A percentile compares a stretch with the other conserved stretches of the same genome.
Conservation (phyloP, 495 filamentous ascomycete genomes). For the Antarctomyces pellizariae region DNA sequence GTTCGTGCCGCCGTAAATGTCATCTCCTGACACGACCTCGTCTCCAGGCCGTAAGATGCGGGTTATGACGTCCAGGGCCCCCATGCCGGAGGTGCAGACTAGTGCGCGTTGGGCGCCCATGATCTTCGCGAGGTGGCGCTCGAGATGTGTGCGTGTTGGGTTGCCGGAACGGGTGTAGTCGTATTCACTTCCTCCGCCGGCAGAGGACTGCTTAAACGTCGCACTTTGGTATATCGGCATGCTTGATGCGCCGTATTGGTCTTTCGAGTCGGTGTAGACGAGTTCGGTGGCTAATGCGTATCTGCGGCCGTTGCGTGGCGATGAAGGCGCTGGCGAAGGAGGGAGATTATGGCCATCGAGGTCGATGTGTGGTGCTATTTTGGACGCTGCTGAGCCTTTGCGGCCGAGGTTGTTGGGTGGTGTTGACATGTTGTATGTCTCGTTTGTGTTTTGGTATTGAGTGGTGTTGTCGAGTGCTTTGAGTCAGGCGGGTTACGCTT, state of each 20-base stretch:
- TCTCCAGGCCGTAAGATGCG: conserved; percentile 79
- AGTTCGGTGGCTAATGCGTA: conserved; percentile 91
- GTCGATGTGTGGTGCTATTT: conserved; percentile 52
- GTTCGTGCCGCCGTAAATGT: conserved; percentile 91
- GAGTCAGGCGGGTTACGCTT: too few relatives aligned
- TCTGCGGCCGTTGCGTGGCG: conserved; percentile 51
- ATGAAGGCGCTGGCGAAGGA: conserved; percentile 85
- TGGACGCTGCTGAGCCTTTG: too few relatives aligned
- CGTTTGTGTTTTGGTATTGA: too few relatives aligned
- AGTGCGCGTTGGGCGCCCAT: conserved; percentile 84
- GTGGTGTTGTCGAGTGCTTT: too few relatives aligned
- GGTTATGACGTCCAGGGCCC: conserved; percentile 90
- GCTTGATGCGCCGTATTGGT: conserved; percentile 89
- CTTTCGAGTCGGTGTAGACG: conserved; percentile 82
- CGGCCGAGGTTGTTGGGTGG: too few relatives aligned
- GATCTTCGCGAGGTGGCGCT: conserved; percentile 93
- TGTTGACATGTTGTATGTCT: too few relatives aligned
- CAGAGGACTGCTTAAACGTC: conserved; percentile 85
- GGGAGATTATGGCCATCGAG: conserved; percentile 78
- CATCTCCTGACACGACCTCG: conserved; percentile 90
- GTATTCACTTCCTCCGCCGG: conserved; percentile 55
- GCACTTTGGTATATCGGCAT: conserved; percentile 96
- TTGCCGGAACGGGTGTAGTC: conserved; percentile 97
- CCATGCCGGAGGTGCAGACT: conserved; percentile 91
- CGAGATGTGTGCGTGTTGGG: conserved; percentile 85